Evolutionary conservation across 2,329 filamentous ascomycete species (phyloP).

Genomic region (Aspergillus brasiliensis): DNA sequence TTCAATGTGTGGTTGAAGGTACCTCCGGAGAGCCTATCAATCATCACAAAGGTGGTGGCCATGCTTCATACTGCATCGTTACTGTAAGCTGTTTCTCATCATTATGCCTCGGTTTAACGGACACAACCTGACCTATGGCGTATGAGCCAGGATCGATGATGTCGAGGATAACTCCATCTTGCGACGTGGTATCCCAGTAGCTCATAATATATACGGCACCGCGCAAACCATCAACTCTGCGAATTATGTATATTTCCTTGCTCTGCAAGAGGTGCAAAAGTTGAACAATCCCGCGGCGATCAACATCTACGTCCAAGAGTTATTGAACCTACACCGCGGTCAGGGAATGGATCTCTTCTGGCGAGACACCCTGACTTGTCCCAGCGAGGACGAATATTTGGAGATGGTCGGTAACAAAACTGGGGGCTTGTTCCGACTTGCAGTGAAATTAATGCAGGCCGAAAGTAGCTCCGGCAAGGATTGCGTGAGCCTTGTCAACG

Average conservation of each 20-base stretch:
- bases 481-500: conserved; percentile 67
- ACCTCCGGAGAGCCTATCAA: conserved; percentile 40
- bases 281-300: conserved; percentile 45
- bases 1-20: conserved; percentile 50
- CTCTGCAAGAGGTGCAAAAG: conserved; percentile 45
- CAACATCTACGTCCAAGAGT: conserved; percentile 48
- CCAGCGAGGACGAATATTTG: conserved; percentile 51
- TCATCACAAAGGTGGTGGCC: conserved; percentile 47
- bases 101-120: not conserved
- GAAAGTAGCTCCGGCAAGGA: conserved; percentile 43
- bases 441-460: conserved; percentile 50
- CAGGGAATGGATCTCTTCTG: conserved; percentile 54
- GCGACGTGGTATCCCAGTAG: conserved; percentile 51
- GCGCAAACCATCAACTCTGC: conserved; percentile 57
- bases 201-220: conserved; percentile 53
- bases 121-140: not conserved
- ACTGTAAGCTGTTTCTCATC: conserved; percentile 36
- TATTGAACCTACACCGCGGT: conserved; percentile 51
- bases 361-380: conserved; percentile 49
- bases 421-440: conserved; percentile 50
- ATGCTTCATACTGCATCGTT: conserved; percentile 52
- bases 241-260: conserved; percentile 53
- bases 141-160: conserved; percentile 47
- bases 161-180: conserved; percentile 53
- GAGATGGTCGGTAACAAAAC: conserved; percentile 55